phyloP scores from a whole-genome alignment of 2,329 filamentous ascomycete species.

The Hymenoscyphus occultus region DNA sequence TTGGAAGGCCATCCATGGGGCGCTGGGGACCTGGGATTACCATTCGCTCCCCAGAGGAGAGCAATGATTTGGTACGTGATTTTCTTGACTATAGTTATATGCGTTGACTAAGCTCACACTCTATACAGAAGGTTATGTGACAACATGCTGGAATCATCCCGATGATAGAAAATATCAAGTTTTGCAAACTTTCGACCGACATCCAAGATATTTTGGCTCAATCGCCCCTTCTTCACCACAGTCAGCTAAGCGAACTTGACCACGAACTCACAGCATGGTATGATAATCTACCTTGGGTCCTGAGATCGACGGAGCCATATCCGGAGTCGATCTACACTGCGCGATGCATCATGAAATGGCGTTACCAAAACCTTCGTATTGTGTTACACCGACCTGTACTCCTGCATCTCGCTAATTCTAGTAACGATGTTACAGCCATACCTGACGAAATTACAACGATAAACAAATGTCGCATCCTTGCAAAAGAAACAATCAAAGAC shows the following conservation, averaged over 20 bases:
- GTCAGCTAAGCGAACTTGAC: slow-evolving; percentile 65
- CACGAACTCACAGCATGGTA: too few relatives aligned
- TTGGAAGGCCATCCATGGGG: slow-evolving; percentile 67
- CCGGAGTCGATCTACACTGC: slow-evolving; percentile 70
- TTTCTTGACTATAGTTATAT: neutral
- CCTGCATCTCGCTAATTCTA: slow-evolving; percentile 54
- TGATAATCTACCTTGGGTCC: slow-evolving; percentile 63
- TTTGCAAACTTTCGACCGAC: slow-evolving; percentile 74
- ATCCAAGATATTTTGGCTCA: slow-evolving; percentile 75
- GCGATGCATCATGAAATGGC: slow-evolving; percentile 85
- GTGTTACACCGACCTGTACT: slow-evolving; percentile 72
- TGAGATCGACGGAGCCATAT: slow-evolving; percentile 63
- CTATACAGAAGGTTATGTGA: slow-evolving; percentile 44
- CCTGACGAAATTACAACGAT: slow-evolving; percentile 67
- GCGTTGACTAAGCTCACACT: slow-evolving; percentile 14
- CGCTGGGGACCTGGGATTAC: slow-evolving; percentile 67
- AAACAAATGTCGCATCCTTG: slow-evolving; percentile 65
- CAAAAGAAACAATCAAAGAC: slow-evolving; percentile 68
- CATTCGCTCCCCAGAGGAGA: slow-evolving; percentile 55
- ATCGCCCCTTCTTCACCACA: slow-evolving; percentile 61
- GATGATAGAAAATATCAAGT: slow-evolving; percentile 72
- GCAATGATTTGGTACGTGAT: slow-evolving; percentile 30
- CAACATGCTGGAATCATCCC: slow-evolving; percentile 66
- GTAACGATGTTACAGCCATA: slow-evolving; percentile 32
- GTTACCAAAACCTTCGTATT: slow-evolving; percentile 75